Base-by-base conservation (phyloP, 2,329 filamentous ascomycete species). In the Ophiocordyceps camponoti-floridani region DNA sequence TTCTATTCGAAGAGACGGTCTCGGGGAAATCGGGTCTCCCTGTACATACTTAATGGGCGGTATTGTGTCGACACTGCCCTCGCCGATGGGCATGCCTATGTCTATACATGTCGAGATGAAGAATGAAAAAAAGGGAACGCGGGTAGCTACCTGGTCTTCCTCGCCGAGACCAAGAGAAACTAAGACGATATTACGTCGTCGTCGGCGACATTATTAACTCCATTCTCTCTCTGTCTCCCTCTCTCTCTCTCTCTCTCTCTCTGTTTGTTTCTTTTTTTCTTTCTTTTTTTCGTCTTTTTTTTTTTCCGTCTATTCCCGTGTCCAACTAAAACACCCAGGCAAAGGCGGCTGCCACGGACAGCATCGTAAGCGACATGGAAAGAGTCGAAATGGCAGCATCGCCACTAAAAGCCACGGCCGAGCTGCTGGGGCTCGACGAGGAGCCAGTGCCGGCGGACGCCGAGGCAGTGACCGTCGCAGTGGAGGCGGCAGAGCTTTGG, bases 211-310 rank as follows among this genome's bases (percentile, higher is more conserved):
- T n/a, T n/a, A n/a, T n/a, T n/a, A n/a, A n/a, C n/a, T n/a, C n/a
- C n/a, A n/a, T n/a, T n/a, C n/a, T n/a, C n/a, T n/a, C n/a, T n/a
- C n/a, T n/a, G n/a, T 23, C 23, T 23, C 23, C 5, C 23, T 5
- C 23, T 23, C 5, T 5, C 23, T 5, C 23, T 48, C 53, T 61
- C 62, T 55, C 67, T 70, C 50, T 57, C 4, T n/a, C 31, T 63
- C 55, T 68, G 66, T 54, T 61, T 72, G 42, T 60, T 60, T 68
- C 72, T 72, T 44, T 11, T 46, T 44, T 14, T 44, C 4, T 26
- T 23, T 40, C 8, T 23, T 23, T 23, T 30, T 27, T 4, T 16
- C 26, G 2, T 42, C 7, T 27, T 41, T 27, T 41, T 12, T 13
- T 13, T 12, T 30, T 30, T 12, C 7, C 7, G 7, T 13, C 4